A percentile compares a stretch with the other conserved stretches of the same genome.
These are phyloP conservation scores for Xylaria sp. DNA, from an alignment of 2,329 filamentous ascomycete species.

Conservation along the genomic window DNA sequence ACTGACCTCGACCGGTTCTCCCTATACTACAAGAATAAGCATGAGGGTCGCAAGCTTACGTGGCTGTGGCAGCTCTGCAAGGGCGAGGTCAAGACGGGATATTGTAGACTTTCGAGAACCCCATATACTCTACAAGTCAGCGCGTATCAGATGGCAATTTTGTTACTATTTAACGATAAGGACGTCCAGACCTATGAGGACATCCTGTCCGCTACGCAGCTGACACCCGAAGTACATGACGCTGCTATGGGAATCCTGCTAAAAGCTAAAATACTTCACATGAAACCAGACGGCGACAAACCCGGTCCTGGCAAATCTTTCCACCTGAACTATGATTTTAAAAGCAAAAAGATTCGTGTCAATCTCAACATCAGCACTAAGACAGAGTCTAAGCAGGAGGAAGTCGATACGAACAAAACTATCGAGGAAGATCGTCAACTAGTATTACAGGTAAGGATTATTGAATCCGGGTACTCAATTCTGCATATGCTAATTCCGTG, in stretches of 20 bases:
- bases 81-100: constrained; percentile 94
- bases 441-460: constrained; percentile 84
- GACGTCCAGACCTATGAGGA: constrained; percentile 89
- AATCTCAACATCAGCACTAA: constrained; percentile 96
- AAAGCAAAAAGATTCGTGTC: constrained; percentile 97
- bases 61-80: constrained; percentile 99
- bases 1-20: constrained; percentile 90
- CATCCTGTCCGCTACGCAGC: constrained; percentile 81
- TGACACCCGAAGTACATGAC: constrained; percentile 85
- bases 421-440: constrained; percentile 98
- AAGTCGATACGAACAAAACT: constrained; percentile 98
- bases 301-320: constrained; percentile 82
- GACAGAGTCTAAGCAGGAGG: constrained; percentile 95
- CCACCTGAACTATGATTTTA: constrained; percentile 92
- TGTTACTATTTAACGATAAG: constrained; percentile 93
- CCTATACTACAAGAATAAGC: constrained; percentile 94
- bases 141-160: constrained; percentile 96
- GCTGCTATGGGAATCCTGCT: constrained; percentile 86
- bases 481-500: constrained; percentile 31
- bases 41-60: constrained; percentile 93
- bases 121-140: constrained; percentile 98
- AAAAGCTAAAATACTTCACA: constrained; percentile 89
- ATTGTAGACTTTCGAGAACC: constrained; percentile 88
- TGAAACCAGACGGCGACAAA: constrained; percentile 78
- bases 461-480: constrained; percentile 6